Conservation (phyloP, 2,329 filamentous ascomycete species). For the Penicillium italicum region DNA sequence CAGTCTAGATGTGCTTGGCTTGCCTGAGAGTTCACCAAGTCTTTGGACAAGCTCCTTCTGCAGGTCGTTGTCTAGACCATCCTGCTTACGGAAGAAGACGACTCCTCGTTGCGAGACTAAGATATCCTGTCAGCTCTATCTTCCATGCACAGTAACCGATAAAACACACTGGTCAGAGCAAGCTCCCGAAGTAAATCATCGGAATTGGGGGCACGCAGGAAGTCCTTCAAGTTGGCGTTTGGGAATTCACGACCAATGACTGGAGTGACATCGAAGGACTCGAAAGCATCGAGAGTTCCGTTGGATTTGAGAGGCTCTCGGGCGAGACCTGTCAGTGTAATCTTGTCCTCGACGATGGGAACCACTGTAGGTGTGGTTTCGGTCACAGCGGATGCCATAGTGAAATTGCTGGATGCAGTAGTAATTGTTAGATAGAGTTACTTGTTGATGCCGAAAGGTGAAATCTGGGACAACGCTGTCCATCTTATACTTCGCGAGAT, state of each 20-base stretch:
- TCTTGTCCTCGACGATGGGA: slow-evolving; percentile 16
- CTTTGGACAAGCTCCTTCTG: slow-evolving; percentile 53
- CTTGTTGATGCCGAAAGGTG: not conserved
- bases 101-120: slow-evolving; percentile 53
- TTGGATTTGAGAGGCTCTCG: slow-evolving; percentile 37
- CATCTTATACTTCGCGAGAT: not conserved
- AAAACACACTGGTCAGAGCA: slow-evolving; percentile 31
- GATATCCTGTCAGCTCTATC: not conserved
- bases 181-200: slow-evolving; percentile 36
- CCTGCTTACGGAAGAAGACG: slow-evolving; percentile 53
- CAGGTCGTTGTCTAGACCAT: slow-evolving; percentile 47
- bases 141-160: accelerated
- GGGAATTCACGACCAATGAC: slow-evolving; percentile 51
- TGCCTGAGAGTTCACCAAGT: slow-evolving; percentile 47
- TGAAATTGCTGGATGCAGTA: not conserved
- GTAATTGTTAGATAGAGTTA: not conserved
- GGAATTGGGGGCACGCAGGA: slow-evolving; percentile 37
- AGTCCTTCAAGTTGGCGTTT: slow-evolving; percentile 48
- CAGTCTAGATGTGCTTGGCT: slow-evolving; percentile 45
- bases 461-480: accelerated
- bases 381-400: slow-evolving; percentile 24
- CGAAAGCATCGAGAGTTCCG: slow-evolving; percentile 44
- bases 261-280: slow-evolving; percentile 50
- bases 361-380: slow-evolving; percentile 17
- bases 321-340: slow-evolving; percentile 13